These are phyloP conservation scores for Saccharomycopsis sp. DNA, from an alignment of 805 yeast species.

Conservation along the genomic window DNA sequence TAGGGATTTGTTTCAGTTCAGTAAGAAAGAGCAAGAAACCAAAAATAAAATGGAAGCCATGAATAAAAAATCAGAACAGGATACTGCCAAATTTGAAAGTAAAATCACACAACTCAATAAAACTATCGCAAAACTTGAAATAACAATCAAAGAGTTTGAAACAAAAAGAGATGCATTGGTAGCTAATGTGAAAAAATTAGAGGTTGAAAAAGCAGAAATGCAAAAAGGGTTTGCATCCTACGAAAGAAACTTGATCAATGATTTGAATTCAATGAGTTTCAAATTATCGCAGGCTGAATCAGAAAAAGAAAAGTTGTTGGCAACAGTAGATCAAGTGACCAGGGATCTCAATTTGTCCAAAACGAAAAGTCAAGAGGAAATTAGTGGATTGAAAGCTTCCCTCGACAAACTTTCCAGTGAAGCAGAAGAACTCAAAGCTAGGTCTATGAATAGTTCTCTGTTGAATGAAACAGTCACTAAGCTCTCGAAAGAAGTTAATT, in stretches of 20 bases:
- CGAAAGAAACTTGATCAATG: conserved; percentile 19
- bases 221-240: conserved; percentile 20
- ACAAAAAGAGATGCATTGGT: conserved; percentile 18
- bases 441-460: no score
- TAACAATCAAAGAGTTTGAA: conserved; percentile 20
- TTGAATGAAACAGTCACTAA: no score
- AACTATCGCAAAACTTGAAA: conserved; percentile 23
- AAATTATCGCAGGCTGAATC: conserved; percentile 20
- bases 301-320: conserved; percentile 21
- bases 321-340: conserved; percentile 18
- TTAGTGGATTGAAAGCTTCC: no score
- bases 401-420: no score
- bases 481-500: no score
- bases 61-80: conserved; percentile 30
- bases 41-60: conserved; percentile 35
- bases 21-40: conserved; percentile 46
- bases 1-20: conserved; percentile 62
- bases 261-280: conserved; percentile 20
- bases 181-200: conserved; percentile 23
- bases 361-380: no score
- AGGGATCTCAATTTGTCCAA: conserved; percentile 26
- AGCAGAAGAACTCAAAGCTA: no score
- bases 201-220: conserved; percentile 23
- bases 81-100: conserved; percentile 31
- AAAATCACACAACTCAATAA: conserved; percentile 22